Base-by-base conservation (phyloP, 2,329 filamentous ascomycete species). In the Purpureocillium lavendulum region DNA sequence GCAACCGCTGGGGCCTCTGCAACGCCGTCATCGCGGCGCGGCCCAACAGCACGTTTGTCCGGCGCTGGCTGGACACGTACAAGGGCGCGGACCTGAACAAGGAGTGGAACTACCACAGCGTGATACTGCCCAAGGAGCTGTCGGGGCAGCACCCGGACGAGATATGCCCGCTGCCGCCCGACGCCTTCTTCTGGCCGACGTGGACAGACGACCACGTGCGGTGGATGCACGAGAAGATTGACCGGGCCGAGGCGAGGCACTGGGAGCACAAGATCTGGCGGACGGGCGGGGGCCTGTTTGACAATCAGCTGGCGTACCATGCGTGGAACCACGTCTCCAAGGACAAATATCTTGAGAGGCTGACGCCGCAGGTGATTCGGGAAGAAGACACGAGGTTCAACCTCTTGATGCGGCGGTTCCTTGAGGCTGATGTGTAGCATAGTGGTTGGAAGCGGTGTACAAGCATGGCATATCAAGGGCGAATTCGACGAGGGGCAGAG, bases 121-220 rank as follows among this genome's bases (percentile, higher is more conserved):
- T 39, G 14, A 24, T 42, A 4, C 26, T 48, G 4, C 44, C 46
- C 4, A 39, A 41, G 29, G 11, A 32, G 29, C 33, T 46, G n/a
- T 40, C 41, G 2, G 28, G 18, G 10, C 4, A 31, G 26, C 17
- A 38, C 24, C 41, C 40, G 2, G 29, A 31, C 10, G 44, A 40
- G 16, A 16, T 48, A 11, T 48, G 44, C 35, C 33, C 33, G 12
- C 33, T 46, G 7, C 42, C 46, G 4, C 44, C 46, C 3, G 39
- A 40, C 13, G 40, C 44, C 17, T 48, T 48, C 32, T 44, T 45
- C 24, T 46, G 44, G 44, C 46, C 46, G 15, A 46, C 44, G 2
- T 46, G 44, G 44, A 43, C 46, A 10, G 43, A 36, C 39, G 17
- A 33, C 5, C 44, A 46, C n/a, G 38, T 48, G 2, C 30, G 30